A percentile compares a stretch with the other conserved stretches of the same genome.
Evolutionary conservation across 2,329 filamentous ascomycete genomes (phyloP).

Genomic region (Sclerotiophoma versabilis): DNA sequence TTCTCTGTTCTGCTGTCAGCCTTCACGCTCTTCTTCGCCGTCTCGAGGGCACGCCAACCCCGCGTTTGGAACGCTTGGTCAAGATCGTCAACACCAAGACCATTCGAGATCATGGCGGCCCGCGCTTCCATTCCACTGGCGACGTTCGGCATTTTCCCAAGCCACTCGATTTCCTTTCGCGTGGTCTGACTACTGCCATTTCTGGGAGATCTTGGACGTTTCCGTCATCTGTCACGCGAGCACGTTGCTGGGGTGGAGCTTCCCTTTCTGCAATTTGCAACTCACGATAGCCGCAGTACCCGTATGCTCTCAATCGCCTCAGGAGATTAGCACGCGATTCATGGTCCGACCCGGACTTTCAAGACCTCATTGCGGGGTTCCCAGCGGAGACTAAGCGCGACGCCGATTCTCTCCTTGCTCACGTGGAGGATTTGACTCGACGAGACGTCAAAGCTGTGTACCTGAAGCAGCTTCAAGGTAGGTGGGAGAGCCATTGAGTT

Average conservation of each 20-base stretch:
- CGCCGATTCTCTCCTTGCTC: slow-evolving; percentile 66
- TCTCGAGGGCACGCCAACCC: slow-evolving; percentile 37
- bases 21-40: slow-evolving; percentile 18
- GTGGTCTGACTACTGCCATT: slow-evolving; percentile 26
- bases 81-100: slow-evolving; percentile 36
- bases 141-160: slow-evolving; percentile 18
- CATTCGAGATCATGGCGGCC: slow-evolving; percentile 31
- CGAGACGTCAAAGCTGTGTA: slow-evolving; percentile 78
- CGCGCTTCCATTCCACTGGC: slow-evolving; percentile 29
- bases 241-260: slow-evolving; percentile 21
- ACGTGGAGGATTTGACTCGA: slow-evolving; percentile 73
- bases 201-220: slow-evolving; percentile 25
- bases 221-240: slow-evolving; percentile 42
- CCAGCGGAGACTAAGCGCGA: slow-evolving; percentile 68
- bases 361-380: slow-evolving; percentile 73
- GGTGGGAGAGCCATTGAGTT: slow-evolving; percentile 24
- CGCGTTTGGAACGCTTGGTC: slow-evolving; percentile 34
- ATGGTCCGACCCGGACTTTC: slow-evolving; percentile 72
- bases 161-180: slow-evolving; percentile 38
- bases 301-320: slow-evolving; percentile 74
- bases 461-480: slow-evolving; percentile 75
- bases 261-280: slow-evolving; percentile 25
- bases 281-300: slow-evolving; percentile 66
- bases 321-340: slow-evolving; percentile 68
- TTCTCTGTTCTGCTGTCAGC: slow-evolving; percentile 25